Evolutionary conservation across 73 alveolate species (phyloP).

Genomic region (Stentor roeselii): DNA sequence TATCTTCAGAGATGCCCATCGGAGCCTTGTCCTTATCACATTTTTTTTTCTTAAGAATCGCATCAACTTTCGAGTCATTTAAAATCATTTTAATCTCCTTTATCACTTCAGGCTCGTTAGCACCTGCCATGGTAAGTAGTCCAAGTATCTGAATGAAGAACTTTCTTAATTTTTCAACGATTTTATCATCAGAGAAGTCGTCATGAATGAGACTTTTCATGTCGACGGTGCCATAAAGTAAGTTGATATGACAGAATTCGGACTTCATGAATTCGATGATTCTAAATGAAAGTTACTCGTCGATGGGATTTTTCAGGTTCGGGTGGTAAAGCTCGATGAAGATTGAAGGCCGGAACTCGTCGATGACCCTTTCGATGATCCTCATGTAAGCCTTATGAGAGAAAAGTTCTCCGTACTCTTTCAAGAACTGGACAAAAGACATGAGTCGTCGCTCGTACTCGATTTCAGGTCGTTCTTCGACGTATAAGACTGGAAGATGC

Average conservation of each 20-base stretch:
- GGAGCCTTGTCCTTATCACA: neutral
- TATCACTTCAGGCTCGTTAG: conserved; percentile 18
- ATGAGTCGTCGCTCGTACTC: conserved; percentile 12
- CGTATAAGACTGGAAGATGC: neutral
- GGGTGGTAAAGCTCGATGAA: conserved; percentile 9
- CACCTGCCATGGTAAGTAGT: neutral
- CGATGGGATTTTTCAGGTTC: neutral
- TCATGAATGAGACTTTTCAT: neutral
- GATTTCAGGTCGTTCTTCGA: neutral
- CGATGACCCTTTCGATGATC: neutral
- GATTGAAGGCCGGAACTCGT: conserved; percentile 17
- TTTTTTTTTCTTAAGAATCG: neutral
- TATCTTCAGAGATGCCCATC: neutral
- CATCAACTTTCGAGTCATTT: neutral
- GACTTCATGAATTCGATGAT: neutral
- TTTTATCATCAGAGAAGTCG: neutral
- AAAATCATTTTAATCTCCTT: conserved; percentile 3
- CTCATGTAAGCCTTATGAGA: neutral
- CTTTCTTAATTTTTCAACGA: neutral
- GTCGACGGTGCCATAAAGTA: neutral
- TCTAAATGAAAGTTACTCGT: neutral
- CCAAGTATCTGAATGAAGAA: neutral
- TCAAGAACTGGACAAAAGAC: neutral
- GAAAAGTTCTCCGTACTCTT: neutral
- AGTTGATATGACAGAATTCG: conserved; percentile 13